A percentile compares a stretch with the other conserved stretches of the same genome.
Evolutionary conservation across 306 rosid genomes (phyloP).

Genomic region (Rubus parviflorus): DNA sequence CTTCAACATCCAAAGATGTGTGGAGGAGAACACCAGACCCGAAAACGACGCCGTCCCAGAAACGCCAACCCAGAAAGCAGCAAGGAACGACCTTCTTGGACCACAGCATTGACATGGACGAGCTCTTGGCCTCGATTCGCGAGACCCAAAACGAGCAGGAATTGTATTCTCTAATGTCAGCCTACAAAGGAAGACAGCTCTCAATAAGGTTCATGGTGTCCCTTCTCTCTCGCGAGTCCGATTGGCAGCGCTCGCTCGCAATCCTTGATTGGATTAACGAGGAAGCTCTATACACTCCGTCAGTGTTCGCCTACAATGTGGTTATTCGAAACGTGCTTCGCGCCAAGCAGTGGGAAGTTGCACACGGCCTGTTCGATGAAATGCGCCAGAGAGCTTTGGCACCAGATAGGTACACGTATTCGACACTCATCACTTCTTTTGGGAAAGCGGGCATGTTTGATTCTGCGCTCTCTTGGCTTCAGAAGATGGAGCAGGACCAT

Average conservation of each 20-base stretch:
- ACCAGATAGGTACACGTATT: constrained; percentile 88
- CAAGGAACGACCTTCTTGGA: constrained; percentile 41
- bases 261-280: constrained; percentile 88
- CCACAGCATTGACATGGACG: constrained; percentile 82
- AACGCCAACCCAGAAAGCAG: constrained; percentile 35
- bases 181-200: constrained; percentile 57
- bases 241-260: constrained; percentile 89
- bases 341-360: constrained; percentile 72
- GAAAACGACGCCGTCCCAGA: constrained; percentile 24
- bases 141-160: constrained; percentile 61
- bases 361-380: constrained; percentile 93
- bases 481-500: constrained; percentile 82
- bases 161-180: constrained; percentile 58
- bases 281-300: constrained; percentile 70
- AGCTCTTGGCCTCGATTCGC: constrained; percentile 52
- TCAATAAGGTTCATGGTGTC: constrained; percentile 85
- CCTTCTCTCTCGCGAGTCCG: constrained; percentile 71
- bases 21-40: constrained; percentile 51
- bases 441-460: constrained; percentile 85
- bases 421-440: constrained; percentile 78
- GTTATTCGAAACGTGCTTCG: constrained; percentile 81
- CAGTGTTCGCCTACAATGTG: constrained; percentile 79
- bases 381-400: constrained; percentile 81
- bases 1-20: constrained; percentile 49
- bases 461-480: constrained; percentile 83